A percentile compares a stretch with the other conserved stretches of the same genome.
These are phyloP conservation scores for Orbilia javanica DNA, from an alignment of 2,329 filamentous ascomycete species.

Conservation along the genomic window DNA sequence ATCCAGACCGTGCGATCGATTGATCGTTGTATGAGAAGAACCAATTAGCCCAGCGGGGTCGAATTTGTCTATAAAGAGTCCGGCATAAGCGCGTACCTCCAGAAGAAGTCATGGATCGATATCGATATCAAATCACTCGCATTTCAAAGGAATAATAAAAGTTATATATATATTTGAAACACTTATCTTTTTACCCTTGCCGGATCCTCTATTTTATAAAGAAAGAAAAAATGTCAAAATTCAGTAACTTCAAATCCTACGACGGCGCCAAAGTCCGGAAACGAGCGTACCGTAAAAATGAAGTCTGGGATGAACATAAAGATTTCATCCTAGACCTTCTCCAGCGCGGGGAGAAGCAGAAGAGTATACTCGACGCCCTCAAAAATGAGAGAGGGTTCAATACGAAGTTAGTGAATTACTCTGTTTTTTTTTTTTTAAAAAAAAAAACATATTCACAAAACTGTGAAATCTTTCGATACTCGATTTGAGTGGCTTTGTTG, in stretches of 20 bases:
- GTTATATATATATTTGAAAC: neutral
- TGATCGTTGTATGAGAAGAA: too few relatives aligned
- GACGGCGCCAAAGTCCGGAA: slow-evolving; percentile 37
- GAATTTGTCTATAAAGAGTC: neutral
- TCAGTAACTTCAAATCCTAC: slow-evolving; percentile 39
- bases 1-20: neutral
- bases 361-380: slow-evolving; percentile 28
- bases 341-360: slow-evolving; percentile 23
- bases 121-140: neutral
- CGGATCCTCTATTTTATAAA: neutral
- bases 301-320: slow-evolving; percentile 50
- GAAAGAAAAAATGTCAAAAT: slow-evolving; percentile 12
- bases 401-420: slow-evolving; percentile 26
- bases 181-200: neutral
- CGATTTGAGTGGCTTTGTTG: slow-evolving; percentile 9
- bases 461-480: too few relatives aligned
- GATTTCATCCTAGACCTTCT: slow-evolving; percentile 40
- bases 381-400: slow-evolving; percentile 24
- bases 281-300: slow-evolving; percentile 40
- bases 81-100: neutral
- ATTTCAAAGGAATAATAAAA: neutral
- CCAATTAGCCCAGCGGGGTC: neutral
- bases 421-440: neutral
- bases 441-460: too few relatives aligned
- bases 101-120: neutral